Evolutionary conservation across 345 rosid genomes (phyloP).

Genomic region (thale cress (Arabidopsis thaliana)): DNA sequence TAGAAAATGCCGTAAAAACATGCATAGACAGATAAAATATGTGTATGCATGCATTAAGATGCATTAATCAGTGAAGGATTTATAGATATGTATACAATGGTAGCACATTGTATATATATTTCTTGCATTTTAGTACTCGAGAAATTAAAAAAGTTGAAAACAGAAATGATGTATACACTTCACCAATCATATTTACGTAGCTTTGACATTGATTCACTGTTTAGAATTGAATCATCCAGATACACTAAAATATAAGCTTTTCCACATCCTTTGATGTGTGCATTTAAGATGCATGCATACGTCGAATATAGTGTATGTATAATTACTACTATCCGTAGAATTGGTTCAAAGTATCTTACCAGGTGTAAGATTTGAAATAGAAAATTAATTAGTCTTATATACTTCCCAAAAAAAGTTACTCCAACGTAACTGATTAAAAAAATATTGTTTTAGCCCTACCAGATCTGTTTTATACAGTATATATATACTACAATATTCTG

Average conservation of each 20-base stretch:
- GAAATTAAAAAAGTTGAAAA: not conserved
- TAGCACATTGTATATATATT: not conserved
- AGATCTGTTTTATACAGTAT: not conserved
- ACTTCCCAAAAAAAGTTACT: not conserved
- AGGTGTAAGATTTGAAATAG: not conserved
- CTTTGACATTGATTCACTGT: not conserved
- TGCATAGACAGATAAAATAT: too few species aligned
- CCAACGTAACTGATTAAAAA: not conserved
- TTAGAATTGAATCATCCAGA: not conserved
- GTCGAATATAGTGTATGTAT: conserved; percentile 1
- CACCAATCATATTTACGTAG: not conserved
- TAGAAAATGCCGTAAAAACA: not conserved
- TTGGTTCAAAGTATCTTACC: conserved; percentile 26
- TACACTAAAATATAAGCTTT: not conserved
- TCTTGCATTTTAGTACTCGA: not conserved
- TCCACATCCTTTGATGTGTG: conserved; percentile 1
- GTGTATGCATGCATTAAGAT: too few species aligned
- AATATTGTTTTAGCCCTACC: not conserved
- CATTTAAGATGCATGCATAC: conserved; percentile 18
- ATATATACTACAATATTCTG: not conserved
- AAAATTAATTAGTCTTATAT: not conserved
- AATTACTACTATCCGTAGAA: not conserved
- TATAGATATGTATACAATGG: not conserved
- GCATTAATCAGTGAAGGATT: not conserved
- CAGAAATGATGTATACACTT: not conserved